Evolutionary conservation across 768 basidiomycete species (phyloP).

Genomic region (Cytidiella melzeri): DNA sequence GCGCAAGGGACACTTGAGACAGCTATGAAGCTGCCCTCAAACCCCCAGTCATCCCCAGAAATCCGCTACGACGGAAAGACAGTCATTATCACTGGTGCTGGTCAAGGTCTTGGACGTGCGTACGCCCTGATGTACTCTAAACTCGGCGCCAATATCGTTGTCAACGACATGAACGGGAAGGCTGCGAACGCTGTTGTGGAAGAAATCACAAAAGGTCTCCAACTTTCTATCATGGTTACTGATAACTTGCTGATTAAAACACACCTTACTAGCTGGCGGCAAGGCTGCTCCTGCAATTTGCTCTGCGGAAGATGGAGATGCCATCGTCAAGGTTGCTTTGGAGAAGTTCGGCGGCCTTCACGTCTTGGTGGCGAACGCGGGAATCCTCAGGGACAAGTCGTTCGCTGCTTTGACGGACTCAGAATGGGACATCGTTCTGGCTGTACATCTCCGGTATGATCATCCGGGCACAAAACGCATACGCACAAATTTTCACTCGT

Average conservation of each 20-base stretch:
- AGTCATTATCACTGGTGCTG: constrained; percentile 91
- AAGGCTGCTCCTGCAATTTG: constrained; percentile 79
- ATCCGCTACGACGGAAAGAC: constrained; percentile 88
- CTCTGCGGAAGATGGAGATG: constrained; percentile 89
- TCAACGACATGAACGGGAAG: constrained; percentile 91
- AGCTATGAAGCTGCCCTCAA: constrained; percentile 58
- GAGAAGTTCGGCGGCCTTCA: constrained; percentile 88
- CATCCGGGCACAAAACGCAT: too few relatives aligned
- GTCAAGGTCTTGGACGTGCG: constrained; percentile 87
- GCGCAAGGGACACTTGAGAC: constrained; percentile 48
- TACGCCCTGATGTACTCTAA: constrained; percentile 90
- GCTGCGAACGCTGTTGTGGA: constrained; percentile 77
- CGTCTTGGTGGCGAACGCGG: constrained; percentile 87
- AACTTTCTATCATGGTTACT: neutral
- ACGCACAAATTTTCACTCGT: neutral
- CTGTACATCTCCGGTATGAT: constrained; percentile 67
- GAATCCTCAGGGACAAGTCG: constrained; percentile 89
- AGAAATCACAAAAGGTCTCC: constrained; percentile 77
- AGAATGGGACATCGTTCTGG: constrained; percentile 92
- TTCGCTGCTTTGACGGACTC: constrained; percentile 84
- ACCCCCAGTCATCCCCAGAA: constrained; percentile 59
- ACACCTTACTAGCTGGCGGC: constrained; percentile 60
- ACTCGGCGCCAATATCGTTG: constrained; percentile 93
- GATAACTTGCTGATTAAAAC: neutral
- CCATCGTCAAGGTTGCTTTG: constrained; percentile 80